A percentile compares a stretch with the other conserved stretches of the same genome.
Evolutionary conservation across 2,329 filamentous ascomycete species (phyloP).

Genomic region (Myriangium duriaei): DNA sequence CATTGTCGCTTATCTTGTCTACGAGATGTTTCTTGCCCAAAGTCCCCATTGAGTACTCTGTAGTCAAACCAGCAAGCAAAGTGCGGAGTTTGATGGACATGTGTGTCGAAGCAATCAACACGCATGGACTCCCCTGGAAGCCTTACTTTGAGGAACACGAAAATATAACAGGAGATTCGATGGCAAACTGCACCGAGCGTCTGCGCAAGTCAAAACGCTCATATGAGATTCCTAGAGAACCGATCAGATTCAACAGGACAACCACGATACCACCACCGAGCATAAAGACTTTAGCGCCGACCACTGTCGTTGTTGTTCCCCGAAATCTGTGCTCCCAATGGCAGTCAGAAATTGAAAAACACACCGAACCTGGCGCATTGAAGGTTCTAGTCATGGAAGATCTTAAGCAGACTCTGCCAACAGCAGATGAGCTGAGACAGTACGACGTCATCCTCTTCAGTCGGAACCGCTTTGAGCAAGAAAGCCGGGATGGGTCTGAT

Average conservation of each 20-base stretch:
- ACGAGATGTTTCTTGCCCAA: constrained; percentile 57
- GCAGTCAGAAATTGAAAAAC: constrained; percentile 67
- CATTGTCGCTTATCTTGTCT: constrained; percentile 56
- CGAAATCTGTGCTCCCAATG: constrained; percentile 76
- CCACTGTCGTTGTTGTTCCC: constrained; percentile 69
- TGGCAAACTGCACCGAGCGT: constrained; percentile 39
- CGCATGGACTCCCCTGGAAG: constrained; percentile 58
- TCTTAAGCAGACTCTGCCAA: constrained; percentile 41
- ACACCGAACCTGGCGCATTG: constrained; percentile 49
- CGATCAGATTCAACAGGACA: constrained; percentile 31
- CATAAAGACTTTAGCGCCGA: constrained; percentile 51
- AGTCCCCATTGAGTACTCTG: constrained; percentile 48
- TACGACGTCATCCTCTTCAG: constrained; percentile 74
- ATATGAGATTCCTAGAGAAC: constrained; percentile 29
- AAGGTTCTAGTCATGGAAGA: constrained; percentile 49
- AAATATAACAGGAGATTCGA: constrained; percentile 38
- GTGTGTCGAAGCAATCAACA: constrained; percentile 57
- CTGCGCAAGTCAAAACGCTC: constrained; percentile 29
- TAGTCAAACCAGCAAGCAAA: constrained; percentile 30
- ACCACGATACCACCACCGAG: constrained; percentile 28
- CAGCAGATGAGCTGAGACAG: constrained; percentile 43
- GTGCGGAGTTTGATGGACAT: constrained; percentile 60
- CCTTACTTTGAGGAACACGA: constrained; percentile 45
- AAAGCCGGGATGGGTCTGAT: constrained; percentile 43
- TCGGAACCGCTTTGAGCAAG: constrained; percentile 57